Evolutionary conservation across 83 land plant genomes (phyloP).

Genomic region (Picea abies): DNA sequence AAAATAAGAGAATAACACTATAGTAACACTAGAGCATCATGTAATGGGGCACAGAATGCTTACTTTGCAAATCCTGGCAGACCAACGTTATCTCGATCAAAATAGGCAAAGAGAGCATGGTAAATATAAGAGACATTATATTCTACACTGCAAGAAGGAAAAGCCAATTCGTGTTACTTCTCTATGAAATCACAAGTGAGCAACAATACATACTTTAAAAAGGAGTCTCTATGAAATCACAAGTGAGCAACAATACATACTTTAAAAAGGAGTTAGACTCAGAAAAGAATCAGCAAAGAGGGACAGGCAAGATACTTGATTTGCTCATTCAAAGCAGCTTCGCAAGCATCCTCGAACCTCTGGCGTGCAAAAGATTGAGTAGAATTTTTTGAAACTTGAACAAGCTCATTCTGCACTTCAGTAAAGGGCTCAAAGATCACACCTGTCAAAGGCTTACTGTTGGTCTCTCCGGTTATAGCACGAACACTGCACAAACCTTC

Average conservation of each 20-base stretch:
- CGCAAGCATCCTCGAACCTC: slow-evolving; percentile 18
- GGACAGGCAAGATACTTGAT: slow-evolving; percentile 26
- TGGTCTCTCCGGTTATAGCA: slow-evolving; percentile 5
- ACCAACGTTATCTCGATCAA: slow-evolving; percentile 41
- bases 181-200: neutral
- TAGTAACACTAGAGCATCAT: no score
- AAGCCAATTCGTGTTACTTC: neutral
- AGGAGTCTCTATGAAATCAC: neutral
- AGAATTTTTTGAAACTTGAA: slow-evolving; percentile 15
- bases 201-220: neutral
- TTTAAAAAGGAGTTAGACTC: neutral
- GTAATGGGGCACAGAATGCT: neutral
- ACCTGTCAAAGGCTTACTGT: slow-evolving; percentile 11
- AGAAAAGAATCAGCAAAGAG: neutral
- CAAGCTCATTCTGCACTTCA: slow-evolving; percentile 31
- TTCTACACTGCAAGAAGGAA: slow-evolving; percentile 34
- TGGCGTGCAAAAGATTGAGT: slow-evolving; percentile 32
- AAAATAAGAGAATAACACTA: no score
- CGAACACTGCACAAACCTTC: neutral
- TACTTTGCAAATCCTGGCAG: slow-evolving; percentile 45
- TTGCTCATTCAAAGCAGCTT: slow-evolving; percentile 37
- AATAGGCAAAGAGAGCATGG: slow-evolving; percentile 47
- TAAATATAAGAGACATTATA: slow-evolving; percentile 45
- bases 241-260: neutral
- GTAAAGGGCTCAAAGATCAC: slow-evolving; percentile 28